Evolutionary conservation across 352 stramenopile genomes (phyloP).

Genomic region (Thalassiosira hispida): DNA sequence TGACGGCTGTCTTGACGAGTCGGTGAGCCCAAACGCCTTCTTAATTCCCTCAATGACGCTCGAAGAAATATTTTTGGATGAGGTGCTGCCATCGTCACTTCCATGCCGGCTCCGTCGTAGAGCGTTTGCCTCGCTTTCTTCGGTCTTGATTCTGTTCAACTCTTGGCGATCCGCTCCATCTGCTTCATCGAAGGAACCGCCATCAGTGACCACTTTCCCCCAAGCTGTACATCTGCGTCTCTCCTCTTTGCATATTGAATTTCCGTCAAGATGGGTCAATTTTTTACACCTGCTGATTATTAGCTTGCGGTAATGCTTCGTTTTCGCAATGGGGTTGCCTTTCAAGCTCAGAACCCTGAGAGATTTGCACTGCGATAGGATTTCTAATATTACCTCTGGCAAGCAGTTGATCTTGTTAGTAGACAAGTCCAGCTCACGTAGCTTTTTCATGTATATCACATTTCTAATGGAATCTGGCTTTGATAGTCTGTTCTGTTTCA

Average conservation of each 20-base stretch:
- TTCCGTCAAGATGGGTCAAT: conserved; percentile 92
- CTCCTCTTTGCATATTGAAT: conserved; percentile 93
- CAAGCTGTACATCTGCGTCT: conserved; percentile 87
- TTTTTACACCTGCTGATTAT: conserved; percentile 88
- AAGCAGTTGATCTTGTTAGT: conserved; percentile 90
- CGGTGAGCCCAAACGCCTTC: conserved; percentile 27
- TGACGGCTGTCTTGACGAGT: conserved; percentile 5
- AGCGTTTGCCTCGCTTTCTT: conserved; percentile 29
- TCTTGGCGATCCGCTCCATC: conserved; percentile 42
- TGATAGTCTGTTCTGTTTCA: conserved; percentile 90
- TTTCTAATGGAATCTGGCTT: conserved; percentile 83
- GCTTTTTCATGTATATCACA: conserved; percentile 81
- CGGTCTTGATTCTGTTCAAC: conserved; percentile 24
- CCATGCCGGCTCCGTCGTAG: neutral
- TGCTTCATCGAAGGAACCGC: conserved; percentile 45
- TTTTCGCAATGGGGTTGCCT: conserved; percentile 92
- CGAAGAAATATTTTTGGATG: conserved; percentile 1
- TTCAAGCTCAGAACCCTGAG: conserved; percentile 84
- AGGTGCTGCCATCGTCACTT: conserved; percentile 21
- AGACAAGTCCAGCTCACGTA: conserved; percentile 92
- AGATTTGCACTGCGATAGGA: conserved; percentile 79
- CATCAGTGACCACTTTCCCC: conserved; percentile 61
- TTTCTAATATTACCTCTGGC: conserved; percentile 78
- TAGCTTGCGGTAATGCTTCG: conserved; percentile 92
- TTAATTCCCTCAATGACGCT: conserved; percentile 26